These are phyloP conservation scores for Sonneratia caseolaris DNA, from an alignment of 345 rosid species.

Conservation along the genomic window DNA sequence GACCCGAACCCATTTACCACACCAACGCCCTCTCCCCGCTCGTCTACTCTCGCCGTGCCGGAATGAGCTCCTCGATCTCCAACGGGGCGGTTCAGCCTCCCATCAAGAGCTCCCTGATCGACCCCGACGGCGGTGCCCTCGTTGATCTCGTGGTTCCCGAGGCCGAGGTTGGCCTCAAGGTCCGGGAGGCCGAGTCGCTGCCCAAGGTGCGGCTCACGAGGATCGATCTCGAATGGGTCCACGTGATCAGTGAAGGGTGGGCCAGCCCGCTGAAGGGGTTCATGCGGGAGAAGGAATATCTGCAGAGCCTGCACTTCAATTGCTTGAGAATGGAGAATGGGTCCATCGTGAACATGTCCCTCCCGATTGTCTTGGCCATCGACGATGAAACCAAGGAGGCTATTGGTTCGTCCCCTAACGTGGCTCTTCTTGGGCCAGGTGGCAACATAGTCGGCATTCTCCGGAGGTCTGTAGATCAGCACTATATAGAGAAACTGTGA, in stretches of 20 bases:
- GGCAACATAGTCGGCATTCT: constrained; percentile 63
- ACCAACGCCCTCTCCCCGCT: constrained; percentile 25
- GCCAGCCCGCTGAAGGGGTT: constrained; percentile 91
- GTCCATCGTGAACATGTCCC: constrained; percentile 70
- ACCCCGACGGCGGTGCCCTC: constrained; percentile 78
- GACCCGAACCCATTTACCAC: constrained; percentile 27
- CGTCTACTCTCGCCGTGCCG: constrained; percentile 8
- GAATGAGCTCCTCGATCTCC: constrained; percentile 11
- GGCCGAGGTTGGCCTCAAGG: constrained; percentile 37
- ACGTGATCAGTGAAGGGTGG: constrained; percentile 91
- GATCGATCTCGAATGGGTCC: constrained; percentile 93
- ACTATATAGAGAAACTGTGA: no score
- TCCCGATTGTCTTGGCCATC: constrained; percentile 90
- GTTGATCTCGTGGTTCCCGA: constrained; percentile 67
- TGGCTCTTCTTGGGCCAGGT: constrained; percentile 48
- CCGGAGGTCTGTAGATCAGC: constrained; percentile 32
- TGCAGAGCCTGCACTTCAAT: constrained; percentile 88
- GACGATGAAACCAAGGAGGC: constrained; percentile 64
- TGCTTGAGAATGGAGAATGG: constrained; percentile 53
- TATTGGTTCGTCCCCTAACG: constrained; percentile 45
- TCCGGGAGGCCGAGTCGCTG: constrained; percentile 49
- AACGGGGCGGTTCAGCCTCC: constrained; percentile 7
- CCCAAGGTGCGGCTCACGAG: constrained; percentile 53
- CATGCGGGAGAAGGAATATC: constrained; percentile 85
- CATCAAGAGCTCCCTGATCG: constrained; percentile 66